phyloP scores from a whole-genome alignment of 352 stramenopile species.

The Phytophthora chlamydospora region DNA sequence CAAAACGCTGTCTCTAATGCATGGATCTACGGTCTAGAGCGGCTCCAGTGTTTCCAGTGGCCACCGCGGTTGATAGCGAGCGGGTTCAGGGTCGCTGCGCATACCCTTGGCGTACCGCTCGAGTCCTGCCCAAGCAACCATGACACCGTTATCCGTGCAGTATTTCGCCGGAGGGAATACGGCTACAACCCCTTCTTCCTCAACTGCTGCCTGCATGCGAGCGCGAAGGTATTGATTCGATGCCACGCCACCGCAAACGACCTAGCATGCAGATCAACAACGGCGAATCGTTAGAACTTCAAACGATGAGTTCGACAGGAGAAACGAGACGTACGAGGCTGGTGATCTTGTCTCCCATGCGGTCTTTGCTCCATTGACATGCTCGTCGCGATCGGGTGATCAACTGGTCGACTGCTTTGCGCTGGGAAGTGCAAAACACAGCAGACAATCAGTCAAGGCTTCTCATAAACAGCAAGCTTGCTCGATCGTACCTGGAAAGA shows the following conservation, averaged over 20 bases:
- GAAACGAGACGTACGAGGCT: conserved; percentile 65
- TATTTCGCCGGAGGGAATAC: conserved; percentile 81
- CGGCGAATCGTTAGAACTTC: neutral
- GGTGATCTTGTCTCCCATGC: conserved; percentile 53
- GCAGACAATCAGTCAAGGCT: neutral
- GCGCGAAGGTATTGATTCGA: conserved; percentile 95
- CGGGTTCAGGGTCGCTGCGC: conserved; percentile 54
- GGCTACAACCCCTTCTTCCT: conserved; percentile 48
- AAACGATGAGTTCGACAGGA: neutral
- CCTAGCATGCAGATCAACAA: conserved; percentile 36
- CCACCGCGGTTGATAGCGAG: conserved; percentile 80
- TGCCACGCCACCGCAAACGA: conserved; percentile 97
- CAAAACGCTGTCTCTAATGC: conserved; percentile 1
- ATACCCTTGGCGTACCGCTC: conserved; percentile 63
- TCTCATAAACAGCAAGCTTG: neutral
- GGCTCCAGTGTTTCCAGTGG: conserved; percentile 69
- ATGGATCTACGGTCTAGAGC: conserved; percentile 27
- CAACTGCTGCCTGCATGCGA: conserved; percentile 75
- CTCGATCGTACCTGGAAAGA: conserved; percentile 86
- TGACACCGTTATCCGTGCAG: conserved; percentile 99
- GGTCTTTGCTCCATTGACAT: conserved; percentile 82
- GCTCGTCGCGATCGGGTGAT: conserved; percentile 86
- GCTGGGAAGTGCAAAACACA: conserved; percentile 36
- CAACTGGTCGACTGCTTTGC: conserved; percentile 60
- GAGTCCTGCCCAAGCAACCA: conserved; percentile 95